These are phyloP conservation scores for Umbelopsis sp. DNA, from an alignment of 192 early-diverging fungal genomes.

Conservation along the genomic window DNA sequence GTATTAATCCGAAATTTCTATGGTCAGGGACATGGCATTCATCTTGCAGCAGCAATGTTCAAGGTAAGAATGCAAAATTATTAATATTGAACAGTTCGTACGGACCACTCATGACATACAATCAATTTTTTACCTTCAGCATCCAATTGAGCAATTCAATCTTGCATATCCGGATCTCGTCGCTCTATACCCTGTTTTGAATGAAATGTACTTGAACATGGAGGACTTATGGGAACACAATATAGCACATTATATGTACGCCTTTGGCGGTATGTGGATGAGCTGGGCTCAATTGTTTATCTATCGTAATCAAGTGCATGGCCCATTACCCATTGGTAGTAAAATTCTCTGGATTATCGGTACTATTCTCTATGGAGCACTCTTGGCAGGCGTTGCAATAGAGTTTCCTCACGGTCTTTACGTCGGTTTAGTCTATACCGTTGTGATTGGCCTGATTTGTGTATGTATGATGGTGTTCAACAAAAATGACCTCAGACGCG, in stretches of 20 bases:
- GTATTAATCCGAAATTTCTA: background rate
- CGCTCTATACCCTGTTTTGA: slow-evolving; percentile 33
- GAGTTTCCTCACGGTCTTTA: slow-evolving; percentile 40
- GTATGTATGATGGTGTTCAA: slow-evolving; percentile 25
- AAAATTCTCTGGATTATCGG: slow-evolving; percentile 31
- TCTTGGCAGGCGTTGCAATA: slow-evolving; percentile 41
- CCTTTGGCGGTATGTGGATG: slow-evolving; percentile 52
- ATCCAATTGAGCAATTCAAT: slow-evolving; percentile 40
- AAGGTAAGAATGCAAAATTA: too few species aligned
- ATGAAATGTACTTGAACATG: slow-evolving; percentile 49
- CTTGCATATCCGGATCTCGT: slow-evolving; percentile 34
- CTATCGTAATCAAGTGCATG: slow-evolving; percentile 45
- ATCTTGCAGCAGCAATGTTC: slow-evolving; percentile 35
- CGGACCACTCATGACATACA: too few species aligned
- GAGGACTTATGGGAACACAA: slow-evolving; percentile 53
- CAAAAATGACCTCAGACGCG: background rate
- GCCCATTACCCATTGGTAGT: slow-evolving; percentile 13
- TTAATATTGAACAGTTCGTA: too few species aligned
- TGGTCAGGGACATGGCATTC: slow-evolving; percentile 29
- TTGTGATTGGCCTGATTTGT: slow-evolving; percentile 28
- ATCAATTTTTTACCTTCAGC: slow-evolving; percentile 23
- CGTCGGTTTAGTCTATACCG: slow-evolving; percentile 40
- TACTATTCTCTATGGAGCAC: slow-evolving; percentile 29
- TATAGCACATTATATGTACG: slow-evolving; percentile 57
- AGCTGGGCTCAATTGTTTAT: slow-evolving; percentile 49